Base-by-base conservation (phyloP, 495 filamentous ascomycete genomes). In the Tuber borchii region DNA sequence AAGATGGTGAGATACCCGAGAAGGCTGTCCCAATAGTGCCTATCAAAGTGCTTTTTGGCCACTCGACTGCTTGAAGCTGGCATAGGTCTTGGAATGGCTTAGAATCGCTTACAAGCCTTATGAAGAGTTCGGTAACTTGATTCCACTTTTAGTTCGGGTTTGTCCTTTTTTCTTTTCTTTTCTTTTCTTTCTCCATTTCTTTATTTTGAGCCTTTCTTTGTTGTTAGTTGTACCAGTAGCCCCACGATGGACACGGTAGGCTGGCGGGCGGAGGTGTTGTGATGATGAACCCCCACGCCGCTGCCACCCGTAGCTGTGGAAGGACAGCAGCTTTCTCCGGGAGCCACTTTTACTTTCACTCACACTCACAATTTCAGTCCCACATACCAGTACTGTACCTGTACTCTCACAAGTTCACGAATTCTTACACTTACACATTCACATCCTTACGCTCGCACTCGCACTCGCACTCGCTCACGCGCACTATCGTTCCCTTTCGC, bases 221-320 rank as follows among this genome's bases (percentile, higher is more conserved):
- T 31, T 65, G 26, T 17, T 31, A 61, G 51, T 31, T 31, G 56
- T 65, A n/a, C n/a, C n/a, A n/a, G n/a, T n/a, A 34, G 14, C 56
- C 56, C 56, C 56, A 65, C 56, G 26, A 34, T 34, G 17, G 56
- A 65, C 9, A 43, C 5, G 0, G 42, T 65, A 34, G 26, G 56
- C 31, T 65, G 56, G 34, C 56, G 56, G 56, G 56, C 12, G 26
- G 56, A 65, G 2, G 56, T 65, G 56, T 65, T 31, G 77, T 69
- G 68, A 45, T 69, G 68, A 45, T 34, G 34, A 22, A 69, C 78
- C 75, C 73, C 70, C 77, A 74, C 77, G 65, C 74, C 74, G 68
- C 72, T 65, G 71, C 76, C 70, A 79, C 72, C 77, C 78, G 71
- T 75, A 72, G 70, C 73, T 79, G 72, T 72, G 77, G 39, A 31